Evolutionary conservation across 345 rosid species (phyloP), one percentile per base, ranked within the genome.

Genomic region (Eucalyptus polybractea): DNA sequence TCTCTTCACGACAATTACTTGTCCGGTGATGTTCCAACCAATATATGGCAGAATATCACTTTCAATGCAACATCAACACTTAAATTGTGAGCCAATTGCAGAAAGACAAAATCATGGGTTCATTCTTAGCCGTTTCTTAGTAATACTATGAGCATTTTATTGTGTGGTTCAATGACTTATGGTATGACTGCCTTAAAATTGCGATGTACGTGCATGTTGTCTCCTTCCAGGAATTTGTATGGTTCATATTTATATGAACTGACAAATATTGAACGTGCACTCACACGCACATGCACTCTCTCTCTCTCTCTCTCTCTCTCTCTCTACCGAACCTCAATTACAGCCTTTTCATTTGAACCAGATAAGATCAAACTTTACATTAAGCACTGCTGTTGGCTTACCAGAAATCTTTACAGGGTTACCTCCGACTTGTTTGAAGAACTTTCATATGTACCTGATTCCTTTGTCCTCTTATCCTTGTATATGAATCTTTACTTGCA

Each of bases 1-100:
- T 94, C 94, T 29, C 90, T 98, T 83, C 96, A 96, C 81, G 93
- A 95, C 91, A 98, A 98, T 91, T 91, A 88, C 88, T 91, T 98
- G 91, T 93, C 42, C 87, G 99, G 99, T 81, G 94, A 96, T 72
- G 69, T 98, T 88, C 90, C 96, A 14, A 94, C 97, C 69, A 90
- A 91, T 87, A 89, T 98, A 90, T 98, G 99, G 99, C 95, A 95
- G 92, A 94, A 87, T 91, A 94, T 90, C 92, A 92, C 58, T 69
- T 90, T 93, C 88, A 93, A 92, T 50, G 92, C 95, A 76, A 91
- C 90, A 19, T 94, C 93, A 87, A 92, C 19, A 88, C 92, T 98
- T 90, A 86, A 40, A 44, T 76, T 98, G 99, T 98, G 96, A 94
- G 99, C 72, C 89, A 89, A 85, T 21, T 58, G 81, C 81, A 33